Evolutionary conservation across 192 early-diverging fungal species (phyloP).

Genomic region (Backusella circina): DNA sequence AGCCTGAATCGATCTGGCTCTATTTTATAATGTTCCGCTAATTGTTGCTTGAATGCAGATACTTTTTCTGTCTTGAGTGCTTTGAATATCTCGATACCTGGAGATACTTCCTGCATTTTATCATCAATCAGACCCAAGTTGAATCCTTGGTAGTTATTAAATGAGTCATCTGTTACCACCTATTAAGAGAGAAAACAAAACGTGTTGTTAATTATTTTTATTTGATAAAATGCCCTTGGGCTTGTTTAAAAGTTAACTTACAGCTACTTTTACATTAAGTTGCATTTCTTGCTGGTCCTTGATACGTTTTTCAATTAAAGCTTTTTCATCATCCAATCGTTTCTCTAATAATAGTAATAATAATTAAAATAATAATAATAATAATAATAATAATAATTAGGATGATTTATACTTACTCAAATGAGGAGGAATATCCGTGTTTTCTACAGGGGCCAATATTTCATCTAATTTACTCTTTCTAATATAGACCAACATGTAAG

Average conservation of each 20-base stretch:
- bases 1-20: conserved; percentile 59
- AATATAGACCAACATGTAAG: conserved; percentile 99
- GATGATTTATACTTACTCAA: conserved; percentile 45
- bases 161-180: conserved; percentile 67
- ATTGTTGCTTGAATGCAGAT: conserved; percentile 13
- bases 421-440: conserved; percentile 79
- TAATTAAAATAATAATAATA: background rate
- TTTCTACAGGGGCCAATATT: conserved; percentile 61
- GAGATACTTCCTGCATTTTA: background rate
- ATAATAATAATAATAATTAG: conserved; percentile 20
- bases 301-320: conserved; percentile 51
- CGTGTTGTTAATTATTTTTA: background rate
- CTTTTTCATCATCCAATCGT: conserved; percentile 63
- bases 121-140: conserved; percentile 81
- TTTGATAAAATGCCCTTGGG: background rate
- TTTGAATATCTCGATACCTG: conserved; percentile 18
- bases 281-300: conserved; percentile 75
- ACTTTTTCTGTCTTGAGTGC: conserved; percentile 9
- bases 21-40: conserved; percentile 15
- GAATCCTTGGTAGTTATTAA: conserved; percentile 74
- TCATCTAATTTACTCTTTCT: conserved; percentile 70
- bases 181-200: conserved; percentile 12
- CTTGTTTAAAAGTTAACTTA: conserved; percentile 26
- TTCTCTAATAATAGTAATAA: conserved; percentile 1
- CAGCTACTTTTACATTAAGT: conserved; percentile 60